Evolutionary conservation across 768 basidiomycete species (phyloP).

Genomic region (Tulasnella sp.): DNA sequence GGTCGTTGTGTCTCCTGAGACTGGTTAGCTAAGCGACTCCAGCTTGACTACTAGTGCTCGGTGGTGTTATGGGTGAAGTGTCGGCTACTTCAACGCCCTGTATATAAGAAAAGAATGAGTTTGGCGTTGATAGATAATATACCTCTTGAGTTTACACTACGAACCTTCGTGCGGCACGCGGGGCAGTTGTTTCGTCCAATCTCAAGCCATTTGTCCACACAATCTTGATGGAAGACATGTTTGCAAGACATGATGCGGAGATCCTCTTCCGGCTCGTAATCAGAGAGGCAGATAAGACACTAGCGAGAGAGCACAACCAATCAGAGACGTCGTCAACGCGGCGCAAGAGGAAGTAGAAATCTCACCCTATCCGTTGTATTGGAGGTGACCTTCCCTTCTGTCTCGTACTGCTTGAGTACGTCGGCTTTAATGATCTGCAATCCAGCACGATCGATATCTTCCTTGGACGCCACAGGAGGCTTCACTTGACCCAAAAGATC

Average conservation of each 20-base stretch:
- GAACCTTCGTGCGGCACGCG: slow-evolving; percentile 54
- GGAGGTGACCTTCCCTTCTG: slow-evolving; percentile 51
- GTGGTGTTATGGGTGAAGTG: too few relatives aligned
- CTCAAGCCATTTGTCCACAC: slow-evolving; percentile 78
- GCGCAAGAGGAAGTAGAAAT: slow-evolving; percentile 15
- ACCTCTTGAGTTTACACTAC: too few relatives aligned
- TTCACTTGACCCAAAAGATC: slow-evolving; percentile 75
- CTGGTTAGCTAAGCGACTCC: too few relatives aligned
- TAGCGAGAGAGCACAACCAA: slow-evolving; percentile 23
- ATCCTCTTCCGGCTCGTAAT: slow-evolving; percentile 68
- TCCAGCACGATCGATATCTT: slow-evolving; percentile 78
- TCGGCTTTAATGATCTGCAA: slow-evolving; percentile 58
- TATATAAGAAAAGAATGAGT: too few relatives aligned
- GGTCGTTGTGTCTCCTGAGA: too few relatives aligned
- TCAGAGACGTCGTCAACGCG: too few relatives aligned
- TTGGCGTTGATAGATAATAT: too few relatives aligned
- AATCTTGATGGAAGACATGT: slow-evolving; percentile 82
- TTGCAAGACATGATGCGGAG: slow-evolving; percentile 70
- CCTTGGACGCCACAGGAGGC: slow-evolving; percentile 67
- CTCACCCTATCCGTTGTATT: slow-evolving; percentile 73
- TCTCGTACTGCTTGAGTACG: slow-evolving; percentile 44
- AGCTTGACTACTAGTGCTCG: too few relatives aligned
- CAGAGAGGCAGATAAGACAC: slow-evolving; percentile 82
- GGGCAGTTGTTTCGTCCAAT: slow-evolving; percentile 85
- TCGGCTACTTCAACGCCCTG: too few relatives aligned